Conservation (phyloP, 352 stramenopile genomes). For the Phytophthora pisi region DNA sequence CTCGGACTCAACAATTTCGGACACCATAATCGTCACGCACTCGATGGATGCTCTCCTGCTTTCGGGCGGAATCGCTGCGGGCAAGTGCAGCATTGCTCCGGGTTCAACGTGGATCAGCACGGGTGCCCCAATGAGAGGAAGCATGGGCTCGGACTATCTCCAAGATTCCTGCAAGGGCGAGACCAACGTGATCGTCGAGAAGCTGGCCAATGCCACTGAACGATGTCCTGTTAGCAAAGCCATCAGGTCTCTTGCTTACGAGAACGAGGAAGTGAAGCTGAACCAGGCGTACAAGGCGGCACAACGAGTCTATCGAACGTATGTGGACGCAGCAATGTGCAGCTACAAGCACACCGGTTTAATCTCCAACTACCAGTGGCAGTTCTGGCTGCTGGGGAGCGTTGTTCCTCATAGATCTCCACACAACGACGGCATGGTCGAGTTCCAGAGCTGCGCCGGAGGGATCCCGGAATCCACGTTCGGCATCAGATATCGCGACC, state of each 20-base stretch:
- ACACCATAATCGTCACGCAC: slow-evolving; percentile 41
- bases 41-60: slow-evolving; percentile 39
- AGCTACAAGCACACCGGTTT: slow-evolving; percentile 33
- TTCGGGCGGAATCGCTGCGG: slow-evolving; percentile 2
- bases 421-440: slow-evolving; percentile 15
- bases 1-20: slow-evolving; percentile 10
- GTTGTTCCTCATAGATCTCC: too few species aligned
- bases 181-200: slow-evolving; percentile 25
- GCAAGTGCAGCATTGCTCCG: slow-evolving; percentile 2
- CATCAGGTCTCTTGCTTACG: slow-evolving; percentile 37
- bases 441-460: slow-evolving; percentile 44
- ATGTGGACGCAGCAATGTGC: slow-evolving; percentile 25
- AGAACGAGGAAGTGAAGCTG: slow-evolving; percentile 18
- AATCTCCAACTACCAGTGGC: slow-evolving; percentile 25
- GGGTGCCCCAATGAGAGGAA: slow-evolving; percentile 34
- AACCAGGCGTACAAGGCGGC: slow-evolving; percentile 31
- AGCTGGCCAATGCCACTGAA: slow-evolving; percentile 18
- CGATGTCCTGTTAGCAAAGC: slow-evolving; percentile 21
- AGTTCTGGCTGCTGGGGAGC: slow-evolving; percentile 8
- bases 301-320: slow-evolving; percentile 27
- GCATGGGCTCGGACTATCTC: slow-evolving; percentile 42
- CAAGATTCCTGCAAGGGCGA: slow-evolving; percentile 30
- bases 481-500: slow-evolving; percentile 30
- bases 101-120: slow-evolving; percentile 34
- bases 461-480: slow-evolving; percentile 33